These are phyloP conservation scores for Xylaria longipes DNA, from an alignment of 495 filamentous ascomycete genomes.

Conservation along the genomic window DNA sequence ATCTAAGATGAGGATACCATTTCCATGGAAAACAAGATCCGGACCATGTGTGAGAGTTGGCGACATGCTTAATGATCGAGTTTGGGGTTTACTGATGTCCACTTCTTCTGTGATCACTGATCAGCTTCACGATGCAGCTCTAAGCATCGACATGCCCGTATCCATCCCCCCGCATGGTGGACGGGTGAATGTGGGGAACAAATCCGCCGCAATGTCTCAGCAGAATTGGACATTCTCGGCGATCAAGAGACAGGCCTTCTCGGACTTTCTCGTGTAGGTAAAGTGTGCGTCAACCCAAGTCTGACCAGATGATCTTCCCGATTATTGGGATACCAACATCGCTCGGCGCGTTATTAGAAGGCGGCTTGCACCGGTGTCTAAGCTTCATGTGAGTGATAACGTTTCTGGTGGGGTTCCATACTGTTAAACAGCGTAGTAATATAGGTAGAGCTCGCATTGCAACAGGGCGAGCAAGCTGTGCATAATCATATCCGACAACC, in stretches of 20 bases:
- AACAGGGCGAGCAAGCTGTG: neutral
- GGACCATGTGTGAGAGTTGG: neutral
- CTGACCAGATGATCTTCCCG: neutral
- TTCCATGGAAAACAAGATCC: neutral
- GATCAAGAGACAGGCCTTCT: neutral
- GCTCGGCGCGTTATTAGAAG: neutral
- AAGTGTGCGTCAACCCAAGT: neutral
- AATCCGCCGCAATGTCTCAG: neutral
- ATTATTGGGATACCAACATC: neutral
- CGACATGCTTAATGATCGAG: neutral
- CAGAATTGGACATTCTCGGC: neutral
- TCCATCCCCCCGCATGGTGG: neutral
- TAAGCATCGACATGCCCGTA: neutral
- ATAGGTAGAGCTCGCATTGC: neutral
- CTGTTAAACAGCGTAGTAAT: neutral
- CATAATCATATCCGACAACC: neutral
- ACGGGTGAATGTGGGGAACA: neutral
- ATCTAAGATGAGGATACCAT: neutral
- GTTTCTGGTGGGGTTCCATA: neutral
- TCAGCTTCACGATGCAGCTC: neutral
- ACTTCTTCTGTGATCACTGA: slow-evolving; percentile 8
- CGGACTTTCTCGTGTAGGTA: neutral
- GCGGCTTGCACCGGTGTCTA: neutral
- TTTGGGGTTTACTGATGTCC: neutral
- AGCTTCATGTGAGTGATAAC: neutral